Evolutionary conservation across 2,329 filamentous ascomycete genomes (phyloP).

Genomic region (Aspergillus sp.): DNA sequence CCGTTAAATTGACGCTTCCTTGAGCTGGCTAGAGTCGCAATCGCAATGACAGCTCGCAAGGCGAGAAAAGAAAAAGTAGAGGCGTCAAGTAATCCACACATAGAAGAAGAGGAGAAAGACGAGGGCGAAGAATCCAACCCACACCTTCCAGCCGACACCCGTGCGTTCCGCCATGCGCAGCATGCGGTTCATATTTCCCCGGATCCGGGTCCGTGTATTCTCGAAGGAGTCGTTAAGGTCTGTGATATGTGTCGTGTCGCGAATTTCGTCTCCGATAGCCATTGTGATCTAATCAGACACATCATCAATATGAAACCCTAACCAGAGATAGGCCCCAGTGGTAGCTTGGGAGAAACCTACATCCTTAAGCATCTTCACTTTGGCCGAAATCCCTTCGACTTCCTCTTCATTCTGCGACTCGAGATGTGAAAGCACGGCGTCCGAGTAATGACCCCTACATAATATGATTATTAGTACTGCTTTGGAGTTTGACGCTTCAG

Average conservation of each 20-base stretch:
- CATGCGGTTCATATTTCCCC: slow-evolving; percentile 97
- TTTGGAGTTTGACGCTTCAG: background rate
- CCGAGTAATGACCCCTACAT: slow-evolving; percentile 81
- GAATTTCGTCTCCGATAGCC: slow-evolving; percentile 93
- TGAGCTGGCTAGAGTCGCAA: background rate
- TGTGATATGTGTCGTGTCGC: slow-evolving; percentile 80
- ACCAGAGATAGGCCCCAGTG: background rate
- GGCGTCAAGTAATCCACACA: slow-evolving; percentile 78
- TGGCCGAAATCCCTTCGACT: slow-evolving; percentile 85
- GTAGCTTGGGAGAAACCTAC: slow-evolving; percentile 53
- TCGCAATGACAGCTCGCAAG: background rate
- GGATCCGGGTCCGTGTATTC: slow-evolving; percentile 73
- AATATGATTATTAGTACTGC: background rate
- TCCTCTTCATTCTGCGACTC: slow-evolving; percentile 94
- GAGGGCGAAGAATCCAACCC: slow-evolving; percentile 83
- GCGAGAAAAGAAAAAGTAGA: background rate
- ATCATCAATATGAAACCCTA: background rate
- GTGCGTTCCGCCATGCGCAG: slow-evolving; percentile 90
- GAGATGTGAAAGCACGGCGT: slow-evolving; percentile 86
- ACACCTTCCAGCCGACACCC: slow-evolving; percentile 94
- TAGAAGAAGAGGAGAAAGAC: slow-evolving; percentile 84
- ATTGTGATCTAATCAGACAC: slow-evolving; percentile 68
- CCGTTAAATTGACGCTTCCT: background rate
- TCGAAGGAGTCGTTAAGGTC: slow-evolving; percentile 98
- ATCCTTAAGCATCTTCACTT: slow-evolving; percentile 85